Evolutionary conservation across 2,329 filamentous ascomycete genomes (phyloP), one percentile per base, ranked within the genome.

Genomic region (Xylaria sp.): DNA sequence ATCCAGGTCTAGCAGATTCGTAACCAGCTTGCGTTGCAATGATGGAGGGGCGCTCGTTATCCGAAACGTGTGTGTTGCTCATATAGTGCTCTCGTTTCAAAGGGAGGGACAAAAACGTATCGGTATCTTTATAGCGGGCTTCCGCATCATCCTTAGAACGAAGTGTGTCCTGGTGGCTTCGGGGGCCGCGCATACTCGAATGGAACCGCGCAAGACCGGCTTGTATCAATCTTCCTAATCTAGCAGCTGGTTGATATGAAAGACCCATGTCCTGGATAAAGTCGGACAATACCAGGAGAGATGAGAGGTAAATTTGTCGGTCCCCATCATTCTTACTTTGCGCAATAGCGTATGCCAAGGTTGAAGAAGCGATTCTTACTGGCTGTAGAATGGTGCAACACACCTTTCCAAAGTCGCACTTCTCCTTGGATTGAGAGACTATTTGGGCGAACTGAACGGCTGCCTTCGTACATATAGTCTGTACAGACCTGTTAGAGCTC

Each of bases 371-470:
- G 9, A 68, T 59, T 32, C 66, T 64, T 25, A 67, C 67, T 2
- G 70, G 69, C 55, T 73, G 71, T 44, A 73, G 20, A 39, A 68
- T 54, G 1, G 57, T 66, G 41, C 58, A 71, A n/a, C 67, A 66
- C 13, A 63, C 66, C 48, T 72, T 70, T 44, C 68, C 48, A 2
- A 70, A 20, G 20, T 70, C 61, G 39, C 64, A 68, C 10, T 60
- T 65, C 46, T 72, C 55, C 56, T 64, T 72, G 6, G 56, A 61
- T 13, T 72, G 65, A 6, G 64, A 65, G 10, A 72, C 12, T 23
- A 71, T 60, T 20, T 68, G 65, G 12, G 67, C 65, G 18, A 70
- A 32, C 32, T 65, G 65, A 46, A 70, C 58, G 8, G 71, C 71
- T 54, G 68, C 61, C 51, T 70, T 58, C 1, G 67, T 72, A 28